phyloP scores from a whole-genome alignment of 768 basidiomycete species.

The Nidula microcarpa region DNA sequence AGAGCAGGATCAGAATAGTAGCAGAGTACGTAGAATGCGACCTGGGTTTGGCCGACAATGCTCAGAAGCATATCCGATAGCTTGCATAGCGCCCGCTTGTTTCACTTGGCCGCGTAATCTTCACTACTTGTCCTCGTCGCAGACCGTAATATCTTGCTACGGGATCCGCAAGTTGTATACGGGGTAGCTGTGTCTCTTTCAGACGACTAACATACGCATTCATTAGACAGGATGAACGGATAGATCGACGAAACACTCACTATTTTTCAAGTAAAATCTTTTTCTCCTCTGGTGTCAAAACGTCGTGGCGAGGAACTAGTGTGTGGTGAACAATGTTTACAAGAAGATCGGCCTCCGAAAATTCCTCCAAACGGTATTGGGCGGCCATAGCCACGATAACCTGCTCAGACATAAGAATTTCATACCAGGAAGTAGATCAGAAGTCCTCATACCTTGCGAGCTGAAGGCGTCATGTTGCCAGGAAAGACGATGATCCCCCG shows the following conservation, averaged over 20 bases:
- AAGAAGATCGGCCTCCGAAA: slow-evolving; percentile 92
- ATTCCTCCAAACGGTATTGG: slow-evolving; percentile 90
- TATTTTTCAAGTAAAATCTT: slow-evolving; percentile 85
- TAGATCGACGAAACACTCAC: slow-evolving; percentile 48
- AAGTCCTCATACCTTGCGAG: slow-evolving; percentile 69
- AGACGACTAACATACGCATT: slow-evolving; percentile 63
- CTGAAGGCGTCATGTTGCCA: slow-evolving; percentile 94
- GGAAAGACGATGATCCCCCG: slow-evolving; percentile 95
- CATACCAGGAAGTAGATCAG: slow-evolving; percentile 1
- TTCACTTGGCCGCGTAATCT: slow-evolving; percentile 96
- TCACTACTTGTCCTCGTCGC: slow-evolving; percentile 93
- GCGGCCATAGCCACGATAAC: slow-evolving; percentile 88
- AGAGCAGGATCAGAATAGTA: too few species aligned
- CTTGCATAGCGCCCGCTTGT: slow-evolving; percentile 93
- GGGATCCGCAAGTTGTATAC: slow-evolving; percentile 94
- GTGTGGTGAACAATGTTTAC: slow-evolving; percentile 98
- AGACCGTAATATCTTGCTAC: slow-evolving; percentile 99
- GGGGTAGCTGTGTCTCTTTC: slow-evolving; percentile 96
- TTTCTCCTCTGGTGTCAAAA: slow-evolving; percentile 85
- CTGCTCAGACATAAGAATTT: slow-evolving; percentile 34
- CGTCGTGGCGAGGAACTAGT: slow-evolving; percentile 90
- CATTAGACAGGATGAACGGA: slow-evolving; percentile 5
- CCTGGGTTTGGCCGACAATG: neutral
- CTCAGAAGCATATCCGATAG: slow-evolving; percentile 85
- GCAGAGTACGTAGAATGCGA: neutral